Conservation (phyloP, 305 asterid species). For the Ilex paraguariensis region DNA sequence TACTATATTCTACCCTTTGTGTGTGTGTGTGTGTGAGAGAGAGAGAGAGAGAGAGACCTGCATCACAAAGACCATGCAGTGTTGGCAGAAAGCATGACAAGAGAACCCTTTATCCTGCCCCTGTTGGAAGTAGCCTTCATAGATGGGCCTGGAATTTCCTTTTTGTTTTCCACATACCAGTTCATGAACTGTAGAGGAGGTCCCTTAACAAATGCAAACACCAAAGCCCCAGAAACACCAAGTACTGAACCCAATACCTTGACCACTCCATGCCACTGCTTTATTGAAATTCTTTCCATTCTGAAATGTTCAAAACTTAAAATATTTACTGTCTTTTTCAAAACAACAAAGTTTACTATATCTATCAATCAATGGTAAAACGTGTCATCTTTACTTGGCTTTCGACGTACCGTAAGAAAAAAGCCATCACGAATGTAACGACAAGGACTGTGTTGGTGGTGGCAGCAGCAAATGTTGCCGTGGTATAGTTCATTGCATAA, state of each 20-base stretch:
- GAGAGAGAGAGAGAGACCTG: constrained; percentile 27
- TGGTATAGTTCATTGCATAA: constrained; percentile 45
- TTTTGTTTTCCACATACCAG: constrained; percentile 11
- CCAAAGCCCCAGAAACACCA: too few species aligned
- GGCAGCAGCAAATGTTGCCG: constrained; percentile 72
- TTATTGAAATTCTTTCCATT: constrained; percentile 39
- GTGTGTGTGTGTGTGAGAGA: too few species aligned
- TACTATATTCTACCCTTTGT: too few species aligned
- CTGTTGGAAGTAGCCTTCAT: constrained; percentile 12
- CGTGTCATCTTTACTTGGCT: too few species aligned
- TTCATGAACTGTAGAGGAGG: constrained; percentile 33
- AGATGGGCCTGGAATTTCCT: constrained; percentile 2
- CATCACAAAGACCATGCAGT: constrained; percentile 46
- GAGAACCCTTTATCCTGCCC: constrained; percentile 49
- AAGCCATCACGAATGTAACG: constrained; percentile 44
- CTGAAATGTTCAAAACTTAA: constrained; percentile 19
- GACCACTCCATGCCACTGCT: constrained; percentile 33
- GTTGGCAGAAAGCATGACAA: constrained; percentile 52
- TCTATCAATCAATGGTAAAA: too few species aligned
- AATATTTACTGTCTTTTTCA: too few species aligned
- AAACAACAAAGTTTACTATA: too few species aligned
- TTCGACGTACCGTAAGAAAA: constrained; percentile 31
- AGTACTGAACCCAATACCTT: constrained; percentile 42
- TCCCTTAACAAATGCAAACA: constrained; percentile 51
- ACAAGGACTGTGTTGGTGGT: constrained; percentile 53